A percentile compares a stretch with the other conserved stretches of the same genome.
These are phyloP conservation scores for Inonotus hispidus DNA, from an alignment of 1,284 basidiomycete species.

Conservation along the genomic window DNA sequence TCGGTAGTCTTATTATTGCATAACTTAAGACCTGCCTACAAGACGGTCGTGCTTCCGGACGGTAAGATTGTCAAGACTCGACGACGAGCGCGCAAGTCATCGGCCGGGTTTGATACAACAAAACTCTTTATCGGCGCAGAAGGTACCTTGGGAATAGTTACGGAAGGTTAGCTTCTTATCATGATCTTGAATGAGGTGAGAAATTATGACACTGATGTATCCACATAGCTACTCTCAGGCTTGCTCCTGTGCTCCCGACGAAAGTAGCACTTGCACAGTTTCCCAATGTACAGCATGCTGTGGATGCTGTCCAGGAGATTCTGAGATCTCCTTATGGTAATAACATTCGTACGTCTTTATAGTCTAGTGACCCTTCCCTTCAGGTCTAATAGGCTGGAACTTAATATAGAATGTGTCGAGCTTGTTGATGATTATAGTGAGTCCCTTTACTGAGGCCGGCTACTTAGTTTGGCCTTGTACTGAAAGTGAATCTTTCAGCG, in stretches of 20 bases:
- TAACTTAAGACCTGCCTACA: neutral
- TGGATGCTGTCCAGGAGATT: slow-evolving; percentile 38
- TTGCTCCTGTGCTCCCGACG: slow-evolving; percentile 45
- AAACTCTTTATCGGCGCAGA: slow-evolving; percentile 58
- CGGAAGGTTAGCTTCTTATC: slow-evolving; percentile 40
- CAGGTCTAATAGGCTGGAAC: neutral
- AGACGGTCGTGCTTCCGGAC: slow-evolving; percentile 48
- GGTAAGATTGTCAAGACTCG: slow-evolving; percentile 61
- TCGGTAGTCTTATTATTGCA: neutral
- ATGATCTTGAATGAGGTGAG: no score
- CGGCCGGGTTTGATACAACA: slow-evolving; percentile 52
- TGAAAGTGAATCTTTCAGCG: slow-evolving; percentile 14
- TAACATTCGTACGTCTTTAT: slow-evolving; percentile 3
- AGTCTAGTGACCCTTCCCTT: neutral
- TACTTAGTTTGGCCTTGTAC: slow-evolving; percentile 38
- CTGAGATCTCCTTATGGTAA: slow-evolving; percentile 34
- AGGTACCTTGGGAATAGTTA: slow-evolving; percentile 54
- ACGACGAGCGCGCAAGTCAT: slow-evolving; percentile 45
- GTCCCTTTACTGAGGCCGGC: slow-evolving; percentile 27
- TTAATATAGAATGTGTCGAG: slow-evolving; percentile 36
- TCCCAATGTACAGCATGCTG: slow-evolving; percentile 25
- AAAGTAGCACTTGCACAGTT: slow-evolving; percentile 24
- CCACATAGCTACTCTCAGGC: slow-evolving; percentile 37
- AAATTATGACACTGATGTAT: no score
- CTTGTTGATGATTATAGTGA: slow-evolving; percentile 35